phyloP scores from a whole-genome alignment of 164 flowering plant species.

The Saururus chinensis region DNA sequence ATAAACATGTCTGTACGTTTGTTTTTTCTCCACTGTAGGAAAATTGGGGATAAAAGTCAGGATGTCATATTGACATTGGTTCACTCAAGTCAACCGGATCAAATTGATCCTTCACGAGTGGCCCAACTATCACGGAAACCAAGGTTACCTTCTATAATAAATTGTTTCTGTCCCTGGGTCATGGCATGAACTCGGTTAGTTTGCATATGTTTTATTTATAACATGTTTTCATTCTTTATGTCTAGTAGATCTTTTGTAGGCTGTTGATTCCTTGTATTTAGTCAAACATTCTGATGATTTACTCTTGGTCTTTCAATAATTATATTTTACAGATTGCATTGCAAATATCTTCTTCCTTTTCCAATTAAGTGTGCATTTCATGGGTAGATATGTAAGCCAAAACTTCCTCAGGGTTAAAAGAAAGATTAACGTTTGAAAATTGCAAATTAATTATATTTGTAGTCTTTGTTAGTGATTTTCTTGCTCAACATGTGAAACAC shows the following conservation, averaged over 20 bases:
- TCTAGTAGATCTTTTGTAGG: not conserved
- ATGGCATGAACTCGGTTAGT: no score
- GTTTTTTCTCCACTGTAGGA: not conserved
- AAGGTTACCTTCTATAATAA: conserved; percentile 57
- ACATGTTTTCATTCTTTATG: not conserved
- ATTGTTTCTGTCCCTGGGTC: not conserved
- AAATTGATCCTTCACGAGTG: conserved; percentile 54
- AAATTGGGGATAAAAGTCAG: conserved; percentile 1
- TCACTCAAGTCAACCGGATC: conserved; percentile 13
- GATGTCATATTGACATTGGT: conserved; percentile 15
- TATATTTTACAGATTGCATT: not conserved
- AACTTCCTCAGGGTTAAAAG: not conserved
- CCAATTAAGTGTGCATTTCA: no score
- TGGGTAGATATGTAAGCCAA: not conserved
- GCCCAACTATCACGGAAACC: conserved; percentile 69
- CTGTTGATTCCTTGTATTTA: not conserved
- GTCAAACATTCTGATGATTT: not conserved
- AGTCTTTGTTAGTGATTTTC: not conserved
- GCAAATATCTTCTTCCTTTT: not conserved
- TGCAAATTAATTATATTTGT: not conserved
- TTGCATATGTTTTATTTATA: not conserved
- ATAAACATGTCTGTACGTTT: not conserved
- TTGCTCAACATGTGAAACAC: conserved; percentile 15
- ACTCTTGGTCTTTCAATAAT: no score
- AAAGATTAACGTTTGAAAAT: not conserved